A percentile compares a stretch with the other conserved stretches of the same genome.
phyloP scores from a whole-genome alignment of 2,329 filamentous ascomycete genomes.

The Penicillium sp. region DNA sequence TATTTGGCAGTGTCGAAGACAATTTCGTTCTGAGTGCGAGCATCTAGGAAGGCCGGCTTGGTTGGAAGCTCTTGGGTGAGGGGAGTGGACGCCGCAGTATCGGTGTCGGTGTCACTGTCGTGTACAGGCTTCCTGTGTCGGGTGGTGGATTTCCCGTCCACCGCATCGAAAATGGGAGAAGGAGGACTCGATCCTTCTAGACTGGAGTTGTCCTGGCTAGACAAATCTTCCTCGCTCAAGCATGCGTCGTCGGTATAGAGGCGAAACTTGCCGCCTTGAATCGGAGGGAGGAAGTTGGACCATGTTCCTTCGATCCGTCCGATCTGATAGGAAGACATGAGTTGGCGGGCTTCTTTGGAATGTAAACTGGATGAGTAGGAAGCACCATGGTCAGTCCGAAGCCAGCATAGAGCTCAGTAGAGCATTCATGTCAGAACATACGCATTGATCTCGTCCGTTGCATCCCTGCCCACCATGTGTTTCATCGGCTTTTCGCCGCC shows the following conservation, averaged over 20 bases:
- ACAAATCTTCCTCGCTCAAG: constrained; percentile 38
- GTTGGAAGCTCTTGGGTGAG: constrained; percentile 30
- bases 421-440: constrained; percentile 49
- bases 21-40: constrained; percentile 70
- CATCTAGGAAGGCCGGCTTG: constrained; percentile 65
- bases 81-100: constrained; percentile 32
- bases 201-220: constrained; percentile 44
- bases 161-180: constrained; percentile 59
- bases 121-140: constrained; percentile 38
- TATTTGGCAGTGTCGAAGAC: constrained; percentile 75
- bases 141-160: constrained; percentile 38
- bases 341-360: constrained; percentile 68
- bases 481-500: constrained; percentile 86
- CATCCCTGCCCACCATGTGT: constrained; percentile 92
- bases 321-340: constrained; percentile 80
- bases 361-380: constrained; percentile 62
- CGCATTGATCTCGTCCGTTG: constrained; percentile 90
- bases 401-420: too few relatives aligned
- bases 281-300: constrained; percentile 85
- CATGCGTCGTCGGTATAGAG: constrained; percentile 48
- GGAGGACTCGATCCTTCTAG: constrained; percentile 54
- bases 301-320: constrained; percentile 77
- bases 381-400: too few relatives aligned
- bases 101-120: constrained; percentile 21
- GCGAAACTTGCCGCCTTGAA: constrained; percentile 81